Base-by-base conservation (phyloP, 306 rosid species). In the Datisca glomerata region DNA sequence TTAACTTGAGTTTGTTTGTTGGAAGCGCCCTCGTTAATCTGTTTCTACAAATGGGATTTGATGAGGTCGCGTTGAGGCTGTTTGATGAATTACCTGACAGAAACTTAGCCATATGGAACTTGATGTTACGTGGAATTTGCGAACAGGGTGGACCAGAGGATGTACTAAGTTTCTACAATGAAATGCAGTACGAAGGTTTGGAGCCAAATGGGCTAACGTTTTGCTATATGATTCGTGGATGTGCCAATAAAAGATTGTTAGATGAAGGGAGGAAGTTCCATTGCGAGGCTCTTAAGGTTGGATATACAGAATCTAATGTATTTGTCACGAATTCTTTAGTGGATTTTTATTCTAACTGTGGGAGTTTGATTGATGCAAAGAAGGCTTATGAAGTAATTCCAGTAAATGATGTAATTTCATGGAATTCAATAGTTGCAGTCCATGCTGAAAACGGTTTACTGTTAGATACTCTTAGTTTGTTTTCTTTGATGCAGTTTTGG, bases 301-400 rank as follows among this genome's bases (percentile, higher is more conserved):
- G 93, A 36, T 66, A 68, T 55, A 63, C 36, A 19, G 79, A 59
- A 49, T 60, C 56, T 7, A 72, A 75, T 41, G 57, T 84, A 40
- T 84, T 77, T 49, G 79, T 84, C 48, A 64, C 75, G 13, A 89
- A 89, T 66, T 77, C 68, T 57, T 55, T 89, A 77, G 93, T 84
- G 51, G 95, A 89, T 66, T 77, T 89, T 45, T 84, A 89, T 67
- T 77, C 93, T 59, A 70, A 72, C 7, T 80, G 84, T 45, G 72
- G 78, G 57, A 65, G 64, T n/a, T 66, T 47, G 36, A 53, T 53
- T 47, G 80, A 72, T 47, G 79, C 93, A 21, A 72, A 50, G 55
- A 60, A 61, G 39, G 72, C 75, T 24, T 70, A 83, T 59, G 70
- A 75, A 35, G 75, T 12, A n/a, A 77, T 89, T 43, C 59, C 50